Percentiles rank a stretch among this genome's conserved stretches.
Conservation (phyloP, 2,329 filamentous ascomycete genomes). For the Rugonectria rugulosa region DNA sequence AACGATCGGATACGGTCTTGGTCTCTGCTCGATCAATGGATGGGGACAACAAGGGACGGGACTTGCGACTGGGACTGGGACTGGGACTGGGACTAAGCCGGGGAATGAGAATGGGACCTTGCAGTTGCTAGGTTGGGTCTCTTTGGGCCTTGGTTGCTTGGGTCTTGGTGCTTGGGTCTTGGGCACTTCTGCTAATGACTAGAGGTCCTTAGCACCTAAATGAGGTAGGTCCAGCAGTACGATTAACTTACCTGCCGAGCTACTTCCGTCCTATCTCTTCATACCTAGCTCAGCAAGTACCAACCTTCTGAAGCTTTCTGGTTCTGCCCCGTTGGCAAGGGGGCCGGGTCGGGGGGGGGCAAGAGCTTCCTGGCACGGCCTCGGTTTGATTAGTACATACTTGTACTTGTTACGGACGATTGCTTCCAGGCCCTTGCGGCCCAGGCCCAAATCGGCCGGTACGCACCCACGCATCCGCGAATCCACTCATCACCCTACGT, state of each 20-base stretch:
- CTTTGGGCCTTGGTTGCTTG: not conserved
- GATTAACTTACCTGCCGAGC: too few species aligned
- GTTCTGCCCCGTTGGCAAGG: too few species aligned
- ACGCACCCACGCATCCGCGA: constrained; percentile 27
- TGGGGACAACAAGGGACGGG: not conserved
- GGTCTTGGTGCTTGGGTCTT: not conserved
- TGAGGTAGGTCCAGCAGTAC: too few species aligned
- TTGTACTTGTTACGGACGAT: constrained; percentile 28
- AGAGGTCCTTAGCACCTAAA: not conserved
- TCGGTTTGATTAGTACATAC: constrained; percentile 40
- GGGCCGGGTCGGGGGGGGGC: not conserved
- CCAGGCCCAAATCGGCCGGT: constrained; percentile 29
- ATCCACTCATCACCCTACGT: not conserved
- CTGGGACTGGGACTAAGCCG: not conserved
- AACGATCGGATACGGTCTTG: constrained; percentile 31
- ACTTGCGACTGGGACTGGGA: not conserved
- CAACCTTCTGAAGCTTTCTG: not conserved
- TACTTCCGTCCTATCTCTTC: too few species aligned
- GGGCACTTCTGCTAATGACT: not conserved
- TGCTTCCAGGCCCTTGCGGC: constrained; percentile 25
- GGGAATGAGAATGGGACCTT: not conserved
- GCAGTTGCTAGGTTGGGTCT: not conserved
- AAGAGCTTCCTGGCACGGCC: constrained; percentile 26
- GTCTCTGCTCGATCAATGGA: not conserved
- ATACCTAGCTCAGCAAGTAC: too few species aligned